Conservation (phyloP, 1,284 basidiomycete species). For the Trichosporon ovoides region DNA sequence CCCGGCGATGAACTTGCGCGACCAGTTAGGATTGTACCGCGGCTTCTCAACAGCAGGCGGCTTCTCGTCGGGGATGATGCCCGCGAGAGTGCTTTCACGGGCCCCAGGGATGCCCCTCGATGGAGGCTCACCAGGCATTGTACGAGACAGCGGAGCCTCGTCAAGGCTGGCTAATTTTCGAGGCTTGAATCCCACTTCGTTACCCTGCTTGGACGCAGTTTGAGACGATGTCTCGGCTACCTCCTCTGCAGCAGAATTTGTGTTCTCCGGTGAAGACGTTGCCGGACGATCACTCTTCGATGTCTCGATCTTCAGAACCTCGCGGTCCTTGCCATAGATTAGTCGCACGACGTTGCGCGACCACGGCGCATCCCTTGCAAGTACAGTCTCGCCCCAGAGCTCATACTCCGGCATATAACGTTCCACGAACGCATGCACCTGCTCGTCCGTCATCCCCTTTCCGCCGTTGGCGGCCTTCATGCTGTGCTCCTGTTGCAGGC, state of each 20-base stretch:
- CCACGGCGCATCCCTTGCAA: constrained; percentile 25
- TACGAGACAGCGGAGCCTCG: background rate
- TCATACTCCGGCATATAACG: constrained; percentile 44
- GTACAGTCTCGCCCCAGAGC: constrained; percentile 21
- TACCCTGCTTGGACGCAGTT: background rate
- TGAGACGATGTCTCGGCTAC: background rate
- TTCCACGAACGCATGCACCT: constrained; percentile 61
- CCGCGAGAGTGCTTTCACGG: background rate
- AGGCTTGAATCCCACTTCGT: background rate
- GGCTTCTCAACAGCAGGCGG: constrained; percentile 10
- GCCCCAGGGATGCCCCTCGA: background rate
- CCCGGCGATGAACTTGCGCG: constrained; percentile 49
- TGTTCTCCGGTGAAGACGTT: no score
- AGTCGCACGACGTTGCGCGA: constrained; percentile 30
- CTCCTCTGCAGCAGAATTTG: background rate
- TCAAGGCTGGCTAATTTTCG: background rate
- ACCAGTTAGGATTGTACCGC: constrained; percentile 45
- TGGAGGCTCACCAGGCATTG: background rate
- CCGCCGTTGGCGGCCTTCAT: constrained; percentile 83
- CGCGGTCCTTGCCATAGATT: constrained; percentile 33
- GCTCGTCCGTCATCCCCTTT: constrained; percentile 75
- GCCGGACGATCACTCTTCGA: background rate
- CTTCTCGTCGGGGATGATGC: background rate
- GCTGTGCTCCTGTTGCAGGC: constrained; percentile 74
- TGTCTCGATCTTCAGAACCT: constrained; percentile 25